Conservation (phyloP, 305 asterid genomes). For the Solanum hybrid region DNA sequence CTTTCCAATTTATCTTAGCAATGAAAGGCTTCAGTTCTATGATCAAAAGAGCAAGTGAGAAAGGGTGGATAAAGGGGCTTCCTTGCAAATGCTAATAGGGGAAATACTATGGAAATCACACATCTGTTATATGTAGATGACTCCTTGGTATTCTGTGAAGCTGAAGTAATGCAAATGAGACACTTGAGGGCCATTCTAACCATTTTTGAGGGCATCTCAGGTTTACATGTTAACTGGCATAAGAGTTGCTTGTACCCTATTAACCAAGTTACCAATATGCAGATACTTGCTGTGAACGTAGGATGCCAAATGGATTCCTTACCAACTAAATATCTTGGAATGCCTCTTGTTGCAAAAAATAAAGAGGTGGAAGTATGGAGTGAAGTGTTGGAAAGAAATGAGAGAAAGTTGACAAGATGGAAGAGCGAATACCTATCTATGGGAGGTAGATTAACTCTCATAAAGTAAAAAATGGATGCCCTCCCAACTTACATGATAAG, state of each 20-base stretch:
- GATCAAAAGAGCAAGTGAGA: neutral
- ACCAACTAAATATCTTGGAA: neutral
- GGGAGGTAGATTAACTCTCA: neutral
- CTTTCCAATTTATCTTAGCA: neutral
- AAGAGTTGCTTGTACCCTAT: neutral
- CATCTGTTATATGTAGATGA: neutral
- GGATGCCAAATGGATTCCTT: neutral
- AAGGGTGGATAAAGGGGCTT: neutral
- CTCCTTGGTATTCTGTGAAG: neutral
- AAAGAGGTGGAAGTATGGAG: neutral
- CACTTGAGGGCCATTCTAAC: neutral
- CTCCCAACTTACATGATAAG: neutral
- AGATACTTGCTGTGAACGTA: neutral
- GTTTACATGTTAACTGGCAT: neutral
- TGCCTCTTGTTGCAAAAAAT: neutral
- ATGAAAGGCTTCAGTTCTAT: neutral
- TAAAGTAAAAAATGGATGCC: neutral
- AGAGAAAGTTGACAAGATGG: neutral
- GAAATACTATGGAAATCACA: neutral
- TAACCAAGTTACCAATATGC: neutral
- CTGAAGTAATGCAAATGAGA: neutral
- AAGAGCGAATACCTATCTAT: neutral
- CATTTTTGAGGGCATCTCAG: neutral
- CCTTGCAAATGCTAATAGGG: neutral
- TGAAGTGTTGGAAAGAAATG: neutral